These are phyloP conservation scores for Inonotus obliquus DNA, from an alignment of 1,284 basidiomycete species.

Conservation along the genomic window DNA sequence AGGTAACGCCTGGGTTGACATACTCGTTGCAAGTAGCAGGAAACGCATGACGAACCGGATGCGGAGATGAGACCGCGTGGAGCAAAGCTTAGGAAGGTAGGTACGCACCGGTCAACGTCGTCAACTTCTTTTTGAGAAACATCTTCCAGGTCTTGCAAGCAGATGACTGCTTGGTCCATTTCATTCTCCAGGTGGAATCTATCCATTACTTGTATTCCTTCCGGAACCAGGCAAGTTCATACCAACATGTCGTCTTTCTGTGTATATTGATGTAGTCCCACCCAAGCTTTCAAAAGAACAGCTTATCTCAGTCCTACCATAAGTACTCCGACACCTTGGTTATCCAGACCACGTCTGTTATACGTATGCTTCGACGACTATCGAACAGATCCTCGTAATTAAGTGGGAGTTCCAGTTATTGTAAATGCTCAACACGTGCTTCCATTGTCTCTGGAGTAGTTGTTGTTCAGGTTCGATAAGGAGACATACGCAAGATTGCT, in stretches of 20 bases:
- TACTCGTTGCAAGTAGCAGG: too few relatives aligned
- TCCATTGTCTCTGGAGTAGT: too few relatives aligned
- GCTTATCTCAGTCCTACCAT: too few relatives aligned
- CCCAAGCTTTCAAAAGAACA: too few relatives aligned
- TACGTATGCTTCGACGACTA: too few relatives aligned
- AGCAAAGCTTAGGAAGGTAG: too few relatives aligned
- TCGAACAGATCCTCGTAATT: constrained; percentile 86
- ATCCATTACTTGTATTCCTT: constrained; percentile 94
- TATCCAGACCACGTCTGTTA: too few relatives aligned
- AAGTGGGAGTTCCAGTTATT: constrained; percentile 68
- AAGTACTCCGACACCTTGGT: too few relatives aligned
- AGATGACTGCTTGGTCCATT: constrained; percentile 63
- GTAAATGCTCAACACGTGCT: constrained; percentile 41
- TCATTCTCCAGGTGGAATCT: constrained; percentile 93
- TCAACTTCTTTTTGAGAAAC: constrained; percentile 92
- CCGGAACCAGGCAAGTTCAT: constrained; percentile 75
- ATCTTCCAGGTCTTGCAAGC: constrained; percentile 88
- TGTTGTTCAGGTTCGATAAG: constrained; percentile 70
- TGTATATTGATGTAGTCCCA: neutral
- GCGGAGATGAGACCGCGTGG: too few relatives aligned
- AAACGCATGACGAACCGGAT: too few relatives aligned
- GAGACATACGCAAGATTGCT: constrained; percentile 85
- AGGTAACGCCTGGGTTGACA: constrained; percentile 79
- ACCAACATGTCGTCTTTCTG: neutral
- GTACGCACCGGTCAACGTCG: constrained; percentile 89